Evolutionary conservation across 148 eudicot species (phyloP).

Genomic region (Chenopodium formosanum): DNA sequence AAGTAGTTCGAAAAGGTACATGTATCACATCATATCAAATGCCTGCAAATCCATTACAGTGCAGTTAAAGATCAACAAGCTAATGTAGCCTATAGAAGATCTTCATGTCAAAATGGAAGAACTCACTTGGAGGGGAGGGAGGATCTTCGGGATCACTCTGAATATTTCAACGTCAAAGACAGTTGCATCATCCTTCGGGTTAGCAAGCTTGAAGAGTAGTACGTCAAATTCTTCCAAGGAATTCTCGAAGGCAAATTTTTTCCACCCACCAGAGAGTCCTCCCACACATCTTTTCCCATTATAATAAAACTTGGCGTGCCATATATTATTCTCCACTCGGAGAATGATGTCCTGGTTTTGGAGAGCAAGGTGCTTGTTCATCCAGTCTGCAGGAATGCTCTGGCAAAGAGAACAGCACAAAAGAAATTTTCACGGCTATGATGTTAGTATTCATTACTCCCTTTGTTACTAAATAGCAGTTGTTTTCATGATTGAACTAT

Average conservation of each 20-base stretch:
- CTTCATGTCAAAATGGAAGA: constrained; percentile 8
- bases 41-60: not conserved
- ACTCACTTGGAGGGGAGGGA: constrained; percentile 15
- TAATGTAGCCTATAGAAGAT: not conserved
- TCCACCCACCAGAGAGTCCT: constrained; percentile 30
- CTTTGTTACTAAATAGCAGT: not conserved
- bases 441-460: not conserved
- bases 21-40: not conserved
- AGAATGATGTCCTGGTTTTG: constrained; percentile 25
- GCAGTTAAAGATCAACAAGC: not conserved
- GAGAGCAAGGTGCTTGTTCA: constrained; percentile 18
- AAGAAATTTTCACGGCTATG: not conserved
- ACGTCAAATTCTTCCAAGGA: constrained; percentile 39
- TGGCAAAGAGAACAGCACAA: constrained; percentile 1
- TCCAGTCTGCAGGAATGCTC: constrained; percentile 36
- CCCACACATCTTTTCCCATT: constrained; percentile 10
- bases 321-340: constrained; percentile 36
- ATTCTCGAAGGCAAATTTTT: constrained; percentile 33
- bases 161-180: constrained; percentile 32
- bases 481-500: not conserved
- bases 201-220: constrained; percentile 26
- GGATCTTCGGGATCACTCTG: constrained; percentile 26
- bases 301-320: constrained; percentile 26
- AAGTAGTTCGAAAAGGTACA: not conserved
- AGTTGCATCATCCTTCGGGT: constrained; percentile 14